phyloP scores from a whole-genome alignment of 768 basidiomycete genomes.

The Fomitopsis pulvina region DNA sequence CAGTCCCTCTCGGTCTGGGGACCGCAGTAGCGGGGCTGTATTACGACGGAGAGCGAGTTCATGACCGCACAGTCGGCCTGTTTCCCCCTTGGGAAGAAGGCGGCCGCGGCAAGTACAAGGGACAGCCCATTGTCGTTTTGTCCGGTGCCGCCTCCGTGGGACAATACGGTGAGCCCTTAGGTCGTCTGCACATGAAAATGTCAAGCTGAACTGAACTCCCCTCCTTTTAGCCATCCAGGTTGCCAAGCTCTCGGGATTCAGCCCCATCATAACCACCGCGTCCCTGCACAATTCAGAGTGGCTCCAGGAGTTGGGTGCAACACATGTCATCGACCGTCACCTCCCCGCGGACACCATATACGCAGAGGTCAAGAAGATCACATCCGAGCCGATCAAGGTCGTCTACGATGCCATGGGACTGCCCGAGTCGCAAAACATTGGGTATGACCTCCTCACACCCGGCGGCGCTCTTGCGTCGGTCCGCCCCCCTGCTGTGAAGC shows the following conservation, averaged over 20 bases:
- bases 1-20: conserved; percentile 32
- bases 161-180: conserved; percentile 9
- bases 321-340: conserved; percentile 20
- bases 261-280: conserved; percentile 19
- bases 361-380: conserved; percentile 1
- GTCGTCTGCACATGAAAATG: not conserved
- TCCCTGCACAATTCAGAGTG: conserved; percentile 5
- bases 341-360: not conserved
- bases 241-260: conserved; percentile 19
- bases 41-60: conserved; percentile 4
- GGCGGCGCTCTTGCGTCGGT: conserved; percentile 10
- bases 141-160: conserved; percentile 19
- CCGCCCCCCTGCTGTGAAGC: not conserved
- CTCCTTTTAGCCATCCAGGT: conserved; percentile 18
- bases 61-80: not conserved
- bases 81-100: conserved; percentile 13
- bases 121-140: conserved; percentile 15
- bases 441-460: conserved; percentile 11
- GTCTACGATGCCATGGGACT: conserved; percentile 13
- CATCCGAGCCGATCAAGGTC: conserved; percentile 7
- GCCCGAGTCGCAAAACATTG: conserved; percentile 9
- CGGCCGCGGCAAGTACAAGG: conserved; percentile 10
- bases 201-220: not conserved
- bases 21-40: conserved; percentile 34
- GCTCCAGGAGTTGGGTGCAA: conserved; percentile 20